phyloP scores from a whole-genome alignment of 768 basidiomycete species.

The Lepiota brunneoincarnata region DNA sequence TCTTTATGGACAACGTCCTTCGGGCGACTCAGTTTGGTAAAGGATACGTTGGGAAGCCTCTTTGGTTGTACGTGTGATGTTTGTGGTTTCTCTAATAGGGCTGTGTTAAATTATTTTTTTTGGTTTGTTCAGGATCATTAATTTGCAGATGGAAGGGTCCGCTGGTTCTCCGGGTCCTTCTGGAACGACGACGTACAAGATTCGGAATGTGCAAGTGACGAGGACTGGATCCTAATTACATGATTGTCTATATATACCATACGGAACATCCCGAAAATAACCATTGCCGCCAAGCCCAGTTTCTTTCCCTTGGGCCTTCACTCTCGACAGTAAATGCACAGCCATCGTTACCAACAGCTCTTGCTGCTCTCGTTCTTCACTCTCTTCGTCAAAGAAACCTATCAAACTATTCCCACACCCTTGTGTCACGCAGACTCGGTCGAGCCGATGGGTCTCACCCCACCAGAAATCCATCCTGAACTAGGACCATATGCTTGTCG shows the following conservation, averaged over 20 bases:
- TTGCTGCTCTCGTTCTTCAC: background rate
- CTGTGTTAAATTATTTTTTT: background rate
- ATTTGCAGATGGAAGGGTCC: slow-evolving; percentile 47
- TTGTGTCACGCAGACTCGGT: slow-evolving; percentile 1
- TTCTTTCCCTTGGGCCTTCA: too few species aligned
- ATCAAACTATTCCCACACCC: background rate
- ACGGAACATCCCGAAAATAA: too few species aligned
- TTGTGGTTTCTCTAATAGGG: background rate
- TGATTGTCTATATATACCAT: too few species aligned
- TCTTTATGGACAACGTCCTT: slow-evolving; percentile 37
- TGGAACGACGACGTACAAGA: slow-evolving; percentile 39
- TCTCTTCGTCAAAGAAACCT: background rate
- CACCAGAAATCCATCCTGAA: slow-evolving; percentile 1
- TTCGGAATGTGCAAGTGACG: slow-evolving; percentile 38
- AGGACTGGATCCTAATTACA: slow-evolving; percentile 29
- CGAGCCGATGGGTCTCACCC: background rate
- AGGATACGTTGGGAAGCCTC: slow-evolving; percentile 37
- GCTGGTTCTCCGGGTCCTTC: slow-evolving; percentile 40
- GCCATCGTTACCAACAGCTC: background rate
- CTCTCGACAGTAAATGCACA: background rate
- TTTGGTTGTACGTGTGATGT: slow-evolving; percentile 36
- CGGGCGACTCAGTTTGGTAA: slow-evolving; percentile 36
- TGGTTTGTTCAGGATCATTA: slow-evolving; percentile 32
- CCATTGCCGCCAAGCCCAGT: too few species aligned
- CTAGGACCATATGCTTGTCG: slow-evolving; percentile 19